phyloP scores from a whole-genome alignment of 768 basidiomycete species.

The Crassisporium funariophilum region DNA sequence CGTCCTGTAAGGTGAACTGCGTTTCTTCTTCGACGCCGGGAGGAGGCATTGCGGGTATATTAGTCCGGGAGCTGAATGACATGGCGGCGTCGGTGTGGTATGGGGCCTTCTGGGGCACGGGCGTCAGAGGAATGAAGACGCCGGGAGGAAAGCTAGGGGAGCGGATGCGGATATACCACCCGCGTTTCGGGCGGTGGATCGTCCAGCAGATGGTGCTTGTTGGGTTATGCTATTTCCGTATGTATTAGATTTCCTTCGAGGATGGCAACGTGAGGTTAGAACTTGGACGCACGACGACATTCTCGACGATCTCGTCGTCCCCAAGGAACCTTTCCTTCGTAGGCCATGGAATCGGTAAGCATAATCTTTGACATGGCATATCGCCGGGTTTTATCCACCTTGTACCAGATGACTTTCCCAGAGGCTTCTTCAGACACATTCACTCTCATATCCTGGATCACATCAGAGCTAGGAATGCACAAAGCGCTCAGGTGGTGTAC shows the following conservation, averaged over 20 bases:
- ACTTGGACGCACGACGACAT: slow-evolving; percentile 60
- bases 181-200: slow-evolving; percentile 76
- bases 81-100: slow-evolving; percentile 55
- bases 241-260: not conserved
- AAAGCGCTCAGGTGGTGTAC: not conserved
- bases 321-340: slow-evolving; percentile 71
- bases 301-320: slow-evolving; percentile 76
- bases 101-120: slow-evolving; percentile 47
- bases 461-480: slow-evolving; percentile 60
- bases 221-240: slow-evolving; percentile 53
- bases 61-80: slow-evolving; percentile 55
- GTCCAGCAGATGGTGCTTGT: slow-evolving; percentile 70
- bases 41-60: slow-evolving; percentile 22
- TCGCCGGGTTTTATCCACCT: slow-evolving; percentile 42
- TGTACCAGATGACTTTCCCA: slow-evolving; percentile 69
- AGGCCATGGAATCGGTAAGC: slow-evolving; percentile 11
- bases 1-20: slow-evolving; percentile 23
- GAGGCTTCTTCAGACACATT: slow-evolving; percentile 62
- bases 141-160: slow-evolving; percentile 70
- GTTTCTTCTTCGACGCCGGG: not conserved
- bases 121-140: slow-evolving; percentile 55
- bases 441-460: slow-evolving; percentile 67
- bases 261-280: not conserved
- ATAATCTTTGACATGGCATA: not conserved
- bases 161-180: slow-evolving; percentile 83